Conservation (phyloP, 2,329 filamentous ascomycete genomes). For the Sphaerulina vaccinii region DNA sequence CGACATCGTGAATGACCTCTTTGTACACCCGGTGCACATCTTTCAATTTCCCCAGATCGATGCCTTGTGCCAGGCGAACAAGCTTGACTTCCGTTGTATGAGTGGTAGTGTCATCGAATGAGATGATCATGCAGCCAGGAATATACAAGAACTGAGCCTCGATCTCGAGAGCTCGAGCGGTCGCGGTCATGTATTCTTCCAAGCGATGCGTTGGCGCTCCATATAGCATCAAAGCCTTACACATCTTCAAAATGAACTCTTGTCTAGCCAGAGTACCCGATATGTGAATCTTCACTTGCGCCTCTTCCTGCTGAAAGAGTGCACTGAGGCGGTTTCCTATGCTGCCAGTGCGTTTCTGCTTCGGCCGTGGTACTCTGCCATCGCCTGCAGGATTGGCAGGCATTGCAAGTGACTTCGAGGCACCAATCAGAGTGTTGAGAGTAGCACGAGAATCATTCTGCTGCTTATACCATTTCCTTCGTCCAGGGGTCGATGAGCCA, state of each 20-base stretch:
- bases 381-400: constrained; percentile 40
- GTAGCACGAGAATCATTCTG: constrained; percentile 18
- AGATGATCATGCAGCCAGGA: constrained; percentile 89
- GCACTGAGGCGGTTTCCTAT: constrained; percentile 38
- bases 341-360: constrained; percentile 24
- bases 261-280: constrained; percentile 75
- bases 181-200: constrained; percentile 89
- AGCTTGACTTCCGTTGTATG: constrained; percentile 77
- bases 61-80: constrained; percentile 64
- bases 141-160: constrained; percentile 90
- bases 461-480: constrained; percentile 25
- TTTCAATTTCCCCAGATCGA: constrained; percentile 70
- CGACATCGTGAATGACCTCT: constrained; percentile 70
- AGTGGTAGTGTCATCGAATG: constrained; percentile 71
- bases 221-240: constrained; percentile 81
- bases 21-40: constrained; percentile 78
- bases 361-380: constrained; percentile 39
- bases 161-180: constrained; percentile 78
- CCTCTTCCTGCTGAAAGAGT: constrained; percentile 50
- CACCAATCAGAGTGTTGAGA: constrained; percentile 40
- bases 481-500: constrained; percentile 20
- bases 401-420: constrained; percentile 44
- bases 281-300: constrained; percentile 59
- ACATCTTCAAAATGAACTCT: constrained; percentile 78
- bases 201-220: constrained; percentile 88